phyloP scores from a whole-genome alignment of 2,329 filamentous ascomycete genomes.

The Colletotrichum costaricense region DNA sequence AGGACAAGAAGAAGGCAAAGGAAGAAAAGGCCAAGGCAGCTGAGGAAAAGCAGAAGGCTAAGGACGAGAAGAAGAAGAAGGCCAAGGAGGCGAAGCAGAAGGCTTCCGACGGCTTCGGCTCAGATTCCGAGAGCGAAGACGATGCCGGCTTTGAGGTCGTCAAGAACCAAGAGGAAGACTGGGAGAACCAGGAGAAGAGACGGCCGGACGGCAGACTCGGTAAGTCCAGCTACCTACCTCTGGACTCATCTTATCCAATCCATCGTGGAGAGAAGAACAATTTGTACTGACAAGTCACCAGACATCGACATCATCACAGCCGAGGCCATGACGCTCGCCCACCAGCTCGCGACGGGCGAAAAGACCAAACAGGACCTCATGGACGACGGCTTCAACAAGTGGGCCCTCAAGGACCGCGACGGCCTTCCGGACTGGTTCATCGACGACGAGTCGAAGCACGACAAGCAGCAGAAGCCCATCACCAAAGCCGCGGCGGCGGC shows the following conservation, averaged over 20 bases:
- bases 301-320: conserved; percentile 99
- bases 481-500: conserved; percentile 89
- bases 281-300: conserved; percentile 41
- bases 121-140: conserved; percentile 49
- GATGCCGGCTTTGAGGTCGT: conserved; percentile 71
- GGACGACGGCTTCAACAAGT: conserved; percentile 95
- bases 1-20: conserved; percentile 41
- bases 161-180: conserved; percentile 66
- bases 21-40: conserved; percentile 42
- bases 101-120: conserved; percentile 45
- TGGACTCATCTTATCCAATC: background rate
- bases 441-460: conserved; percentile 89
- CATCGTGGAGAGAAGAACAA: conserved; percentile 34
- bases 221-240: conserved; percentile 46
- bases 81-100: conserved; percentile 52
- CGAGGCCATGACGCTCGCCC: conserved; percentile 97
- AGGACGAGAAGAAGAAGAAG: conserved; percentile 42
- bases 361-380: conserved; percentile 82
- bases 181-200: conserved; percentile 75
- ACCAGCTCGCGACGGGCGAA: conserved; percentile 88
- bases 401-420: conserved; percentile 88
- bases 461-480: conserved; percentile 88
- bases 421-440: conserved; percentile 98
- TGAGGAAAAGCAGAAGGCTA: conserved; percentile 24
- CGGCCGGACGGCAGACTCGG: conserved; percentile 72